phyloP scores from a whole-genome alignment of 169 alveolate species.

The Plasmodium ovale region DNA sequence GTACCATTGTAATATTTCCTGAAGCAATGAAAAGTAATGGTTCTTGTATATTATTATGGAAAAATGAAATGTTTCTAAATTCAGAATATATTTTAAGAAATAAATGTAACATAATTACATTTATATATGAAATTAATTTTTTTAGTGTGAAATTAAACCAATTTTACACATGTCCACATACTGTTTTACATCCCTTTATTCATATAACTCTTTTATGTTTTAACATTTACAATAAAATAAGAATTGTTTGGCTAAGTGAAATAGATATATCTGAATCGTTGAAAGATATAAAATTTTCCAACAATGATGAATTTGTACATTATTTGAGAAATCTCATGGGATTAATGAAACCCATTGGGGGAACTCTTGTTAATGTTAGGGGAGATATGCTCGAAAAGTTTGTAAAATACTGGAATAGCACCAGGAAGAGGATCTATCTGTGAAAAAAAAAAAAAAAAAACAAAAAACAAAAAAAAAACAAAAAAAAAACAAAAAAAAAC shows the following conservation, averaged over 20 bases:
- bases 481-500: background rate
- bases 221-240: conserved; percentile 59
- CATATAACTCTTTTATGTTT: conserved; percentile 59
- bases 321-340: conserved; percentile 62
- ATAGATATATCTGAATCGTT: conserved; percentile 40
- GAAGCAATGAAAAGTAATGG: conserved; percentile 74
- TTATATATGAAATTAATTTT: conserved; percentile 44
- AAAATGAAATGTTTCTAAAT: conserved; percentile 50
- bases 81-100: conserved; percentile 39
- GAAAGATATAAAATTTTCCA: conserved; percentile 7
- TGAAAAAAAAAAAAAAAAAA: background rate
- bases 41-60: conserved; percentile 58
- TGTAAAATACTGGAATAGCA: conserved; percentile 62
- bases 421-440: conserved; percentile 22
- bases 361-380: conserved; percentile 41
- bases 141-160: conserved; percentile 25
- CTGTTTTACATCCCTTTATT: conserved; percentile 69
- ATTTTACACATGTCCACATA: conserved; percentile 58
- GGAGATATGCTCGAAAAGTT: conserved; percentile 46
- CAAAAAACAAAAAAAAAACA: background rate
- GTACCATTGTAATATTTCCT: conserved; percentile 58
- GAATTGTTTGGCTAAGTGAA: conserved; percentile 61
- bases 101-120: conserved; percentile 51
- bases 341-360: conserved; percentile 56
- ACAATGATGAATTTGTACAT: conserved; percentile 42